Base-by-base conservation (phyloP, 2,329 filamentous ascomycete genomes). In the Cucurbitaria berberidis region DNA sequence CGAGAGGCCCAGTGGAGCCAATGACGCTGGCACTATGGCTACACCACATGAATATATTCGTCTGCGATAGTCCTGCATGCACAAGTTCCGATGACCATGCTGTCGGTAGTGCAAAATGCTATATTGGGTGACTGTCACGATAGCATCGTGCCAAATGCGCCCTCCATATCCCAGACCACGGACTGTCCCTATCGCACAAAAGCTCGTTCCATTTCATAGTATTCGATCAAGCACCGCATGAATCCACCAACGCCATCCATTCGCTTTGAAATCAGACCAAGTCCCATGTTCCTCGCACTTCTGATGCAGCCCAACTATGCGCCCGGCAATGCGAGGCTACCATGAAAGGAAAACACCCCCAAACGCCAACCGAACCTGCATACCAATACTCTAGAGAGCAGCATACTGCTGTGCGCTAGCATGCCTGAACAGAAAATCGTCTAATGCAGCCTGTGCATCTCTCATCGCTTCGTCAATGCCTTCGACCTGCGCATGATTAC, bases 401-500 rank as follows among this genome's bases (percentile, higher is more conserved):
- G 66, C 63, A 51, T 73, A 74, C 63, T 70, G 65, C 55, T 67
- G 59, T 60, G 65, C 60, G 50, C 50, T 67, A 46, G 62, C 57
- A 53, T 70, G 64, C 64, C 53, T 66, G 61, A 67, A 75, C 13
- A 77, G 58, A 39, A 74, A 60, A 21, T 70, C 67, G 53, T 75
- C 72, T 53, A 76, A 55, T 43, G 68, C 70, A 42, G 62, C 65
- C 38, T 67, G 66, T 24, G 74, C 67, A 16, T 64, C 47, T 35
- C 40, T 48, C 51, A 74, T 60, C 15, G 68, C 72, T 34, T 62
- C 64, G n/a, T 67, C 59, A 26, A 76, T 64, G 41, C 72, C 73
- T 9, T 69, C 63, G 10, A 77, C 65, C 51, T 76, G 73, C 49
- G 54, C 63, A 60, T 69, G 65, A 53, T 76, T 77, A 18, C 64